Conservation (phyloP, 2,329 filamentous ascomycete genomes). For the Teratosphaeria destructans region DNA sequence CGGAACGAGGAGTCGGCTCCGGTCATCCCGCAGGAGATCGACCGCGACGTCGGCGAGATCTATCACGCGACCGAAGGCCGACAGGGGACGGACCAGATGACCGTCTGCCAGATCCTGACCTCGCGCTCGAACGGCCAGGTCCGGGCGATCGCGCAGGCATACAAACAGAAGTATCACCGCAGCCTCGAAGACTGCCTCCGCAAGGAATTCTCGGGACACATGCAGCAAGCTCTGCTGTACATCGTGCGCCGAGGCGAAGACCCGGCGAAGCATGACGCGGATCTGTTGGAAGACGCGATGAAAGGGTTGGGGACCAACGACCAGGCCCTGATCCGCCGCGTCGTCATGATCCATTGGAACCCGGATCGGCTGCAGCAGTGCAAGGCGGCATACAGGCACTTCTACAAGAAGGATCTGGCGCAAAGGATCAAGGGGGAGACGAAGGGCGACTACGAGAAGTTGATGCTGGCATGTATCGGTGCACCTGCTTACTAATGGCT, state of each 20-base stretch:
- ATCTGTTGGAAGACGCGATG: conserved; percentile 79
- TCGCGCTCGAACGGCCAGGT: conserved; percentile 72
- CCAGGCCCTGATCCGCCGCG: conserved; percentile 61
- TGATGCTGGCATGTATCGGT: conserved; percentile 53
- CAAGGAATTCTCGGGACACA: conserved; percentile 82
- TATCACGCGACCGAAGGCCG: conserved; percentile 67
- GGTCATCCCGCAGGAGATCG: conserved; percentile 60
- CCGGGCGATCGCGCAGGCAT: conserved; percentile 66
- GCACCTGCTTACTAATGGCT: neutral
- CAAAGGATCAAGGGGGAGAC: conserved; percentile 71
- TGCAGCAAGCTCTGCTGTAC: conserved; percentile 72
- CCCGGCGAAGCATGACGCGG: conserved; percentile 73
- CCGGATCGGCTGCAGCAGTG: conserved; percentile 62
- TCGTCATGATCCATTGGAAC: conserved; percentile 79
- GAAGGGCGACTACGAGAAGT: conserved; percentile 67
- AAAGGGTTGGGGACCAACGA: conserved; percentile 81
- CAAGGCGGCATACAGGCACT: conserved; percentile 64
- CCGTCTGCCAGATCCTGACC: conserved; percentile 69
- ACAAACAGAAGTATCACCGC: conserved; percentile 60
- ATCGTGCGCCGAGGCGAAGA: conserved; percentile 71
- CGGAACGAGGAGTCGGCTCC: conserved; percentile 70
- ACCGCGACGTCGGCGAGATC: conserved; percentile 64
- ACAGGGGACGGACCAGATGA: conserved; percentile 54
- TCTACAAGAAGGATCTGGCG: conserved; percentile 57
- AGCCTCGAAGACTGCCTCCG: conserved; percentile 64